Evolutionary conservation across 805 yeast genomes (phyloP), one percentile per base, ranked within the genome.

Genomic region (Wickerhamomyces subpelliculosus): DNA sequence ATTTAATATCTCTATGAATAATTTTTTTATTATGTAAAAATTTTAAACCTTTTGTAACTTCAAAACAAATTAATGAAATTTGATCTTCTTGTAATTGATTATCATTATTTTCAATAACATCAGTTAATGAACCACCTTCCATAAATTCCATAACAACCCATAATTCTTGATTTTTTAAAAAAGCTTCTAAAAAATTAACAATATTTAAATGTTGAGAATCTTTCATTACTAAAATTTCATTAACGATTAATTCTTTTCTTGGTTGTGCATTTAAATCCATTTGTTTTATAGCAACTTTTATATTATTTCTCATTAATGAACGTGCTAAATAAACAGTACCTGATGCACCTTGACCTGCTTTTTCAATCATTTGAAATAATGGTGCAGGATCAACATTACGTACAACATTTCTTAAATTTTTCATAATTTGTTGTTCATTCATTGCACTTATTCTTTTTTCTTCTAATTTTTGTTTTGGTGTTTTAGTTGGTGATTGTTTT

Each of bases 111-210:
- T 88, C 96, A 54, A 94, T 89, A 29, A 94, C 85, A 64, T 93
- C 98, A 0, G 97, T 93, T 49, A 93, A 67, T 5, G 96, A 84
- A 1, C 99, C 99, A 38, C 98, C 98, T 64, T 94, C 97, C 99
- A 93, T 93, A 59, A 80, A 94, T 61, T 93, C 99, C 99, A 93
- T 93, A 24, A 94, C 84, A n/a, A 93, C 98, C 96, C 97, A 90
- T 43, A 93, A 68, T 54, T 93, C 97, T 42, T 75, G 72, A 35
- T 72, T 68, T 4, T 88, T 72, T 45, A 90, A 64, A 54, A 86
- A 94, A 1, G 96, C 87, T 55, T 90, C 97, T 43, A 93, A 64
- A 61, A 86, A 93, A 58, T 90, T 93, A 41, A 93, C 98, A 61
- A 93, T 93, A 58, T 93, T 93, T 44, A 84, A 81, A 63, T 93